Evolutionary conservation across 257 asterid genomes (phyloP), one percentile per base, ranked within the genome.

Genomic region (Lycium barbarum): DNA sequence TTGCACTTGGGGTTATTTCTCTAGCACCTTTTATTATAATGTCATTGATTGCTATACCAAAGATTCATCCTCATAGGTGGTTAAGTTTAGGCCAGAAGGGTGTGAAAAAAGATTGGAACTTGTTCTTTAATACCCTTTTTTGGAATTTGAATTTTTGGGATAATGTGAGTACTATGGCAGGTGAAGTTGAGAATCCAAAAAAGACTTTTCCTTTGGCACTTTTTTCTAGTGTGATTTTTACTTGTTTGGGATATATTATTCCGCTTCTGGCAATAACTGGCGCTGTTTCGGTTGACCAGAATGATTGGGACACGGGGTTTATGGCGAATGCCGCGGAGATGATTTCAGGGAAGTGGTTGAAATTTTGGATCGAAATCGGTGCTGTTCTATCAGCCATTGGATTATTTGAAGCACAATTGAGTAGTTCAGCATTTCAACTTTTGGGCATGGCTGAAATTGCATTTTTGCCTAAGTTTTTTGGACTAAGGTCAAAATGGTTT

Each of bases 141-240:
- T 92, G 96, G 97, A 93, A 93, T 79, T 83, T 93, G 83, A 93
- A 93, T 33, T 93, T 91, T n/a, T 93, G 94, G 92, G 97, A 92
- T 73, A 93, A 88, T 86, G 97, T 87, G 0, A 90, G 96, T 36
- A 92, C 97, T 17, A 84, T 92, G 86, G 97, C 96, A 0, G 95
- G 96, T 20, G 97, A 93, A 85, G 95, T 93, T 20, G 94, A 93
- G 0, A 66, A 91, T 2, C 97, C 97, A 1, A 89, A 90, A 9
- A 89, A 89, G 84, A 92, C 92, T 3, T 91, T 76, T 35, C 97
- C 97, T 0, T 35, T 67, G 6, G 97, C 93, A 15, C 87, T 93
- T 3, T 81, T 88, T 2, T 85, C 76, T 6, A 90, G 93, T 68
- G 97, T 91, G 83, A 66, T 93, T 47, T 82, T 93, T 26, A 89